Conservation (phyloP, 805 yeast species). For the Priceomyces castillae region DNA sequence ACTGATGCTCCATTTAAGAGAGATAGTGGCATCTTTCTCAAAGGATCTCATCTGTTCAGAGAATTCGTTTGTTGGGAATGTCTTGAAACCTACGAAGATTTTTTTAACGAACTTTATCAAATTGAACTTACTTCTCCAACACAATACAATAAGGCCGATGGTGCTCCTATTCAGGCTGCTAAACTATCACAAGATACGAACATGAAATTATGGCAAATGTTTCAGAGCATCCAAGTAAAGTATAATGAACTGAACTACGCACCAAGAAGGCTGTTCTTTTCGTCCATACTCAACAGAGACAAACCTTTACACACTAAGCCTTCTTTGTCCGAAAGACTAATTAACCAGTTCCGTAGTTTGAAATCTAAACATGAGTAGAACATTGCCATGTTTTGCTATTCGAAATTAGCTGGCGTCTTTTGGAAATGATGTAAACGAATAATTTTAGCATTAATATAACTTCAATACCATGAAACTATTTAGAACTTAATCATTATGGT, state of each 20-base stretch:
- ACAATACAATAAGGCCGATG: not conserved
- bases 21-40: not conserved
- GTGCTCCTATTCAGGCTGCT: not conserved
- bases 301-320: not conserved
- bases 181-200: constrained; percentile 3
- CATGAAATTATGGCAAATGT: constrained; percentile 16
- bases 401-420: not conserved
- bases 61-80: constrained; percentile 67
- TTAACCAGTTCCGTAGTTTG: constrained; percentile 2
- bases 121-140: constrained; percentile 4
- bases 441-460: not conserved
- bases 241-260: constrained; percentile 12
- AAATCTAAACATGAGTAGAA: not conserved
- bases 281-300: not conserved
- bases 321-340: constrained; percentile 4
- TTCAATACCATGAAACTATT: not conserved
- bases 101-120: constrained; percentile 39
- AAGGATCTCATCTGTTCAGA: constrained; percentile 29
- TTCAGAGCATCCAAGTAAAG: constrained; percentile 17
- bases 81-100: constrained; percentile 53
- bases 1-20: not conserved
- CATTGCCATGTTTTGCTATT: no score
- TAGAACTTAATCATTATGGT: not conserved
- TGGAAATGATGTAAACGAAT: not conserved
- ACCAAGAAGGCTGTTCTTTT: constrained; percentile 3